Evolutionary conservation across 192 early-diverging fungal genomes (phyloP).

Genomic region (Gryganskiella cystojenkinii): DNA sequence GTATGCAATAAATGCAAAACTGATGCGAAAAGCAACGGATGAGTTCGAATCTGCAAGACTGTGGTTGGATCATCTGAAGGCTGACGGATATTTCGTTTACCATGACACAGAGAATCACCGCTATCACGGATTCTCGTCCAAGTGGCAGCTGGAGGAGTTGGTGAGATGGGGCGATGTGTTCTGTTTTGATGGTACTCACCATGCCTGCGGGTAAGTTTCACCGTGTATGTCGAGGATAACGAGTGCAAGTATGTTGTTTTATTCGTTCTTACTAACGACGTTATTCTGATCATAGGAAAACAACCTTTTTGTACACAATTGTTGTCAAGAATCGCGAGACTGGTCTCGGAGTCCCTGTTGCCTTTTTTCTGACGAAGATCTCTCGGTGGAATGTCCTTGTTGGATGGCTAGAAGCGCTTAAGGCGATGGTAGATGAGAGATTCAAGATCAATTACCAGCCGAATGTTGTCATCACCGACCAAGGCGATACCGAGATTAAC

Average conservation of each 20-base stretch:
- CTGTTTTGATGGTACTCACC: slow-evolving; percentile 13
- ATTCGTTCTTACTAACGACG: background rate
- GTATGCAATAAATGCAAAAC: slow-evolving; percentile 1
- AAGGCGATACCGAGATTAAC: slow-evolving; percentile 21
- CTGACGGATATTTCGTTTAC: too few relatives aligned
- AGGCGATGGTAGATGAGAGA: background rate
- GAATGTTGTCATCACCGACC: slow-evolving; percentile 13
- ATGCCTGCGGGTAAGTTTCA: slow-evolving; percentile 8
- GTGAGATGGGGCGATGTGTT: background rate
- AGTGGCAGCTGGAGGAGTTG: slow-evolving; percentile 14
- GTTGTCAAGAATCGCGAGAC: slow-evolving; percentile 8
- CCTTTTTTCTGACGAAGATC: slow-evolving; percentile 4
- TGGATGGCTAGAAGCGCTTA: background rate
- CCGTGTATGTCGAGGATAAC: too few relatives aligned
- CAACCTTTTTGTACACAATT: background rate
- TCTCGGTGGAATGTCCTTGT: background rate
- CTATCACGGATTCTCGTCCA: slow-evolving; percentile 12
- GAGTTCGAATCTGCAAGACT: too few relatives aligned
- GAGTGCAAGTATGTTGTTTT: too few relatives aligned
- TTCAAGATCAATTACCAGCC: background rate
- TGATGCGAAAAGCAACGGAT: slow-evolving; percentile 22
- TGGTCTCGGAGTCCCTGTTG: slow-evolving; percentile 4
- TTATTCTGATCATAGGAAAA: background rate
- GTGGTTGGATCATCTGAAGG: too few relatives aligned
- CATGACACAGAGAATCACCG: background rate